A percentile compares a stretch with the other conserved stretches of the same genome.
Evolutionary conservation across 75 land plant genomes (phyloP).

Genomic region (Cupressus sempervirens): DNA sequence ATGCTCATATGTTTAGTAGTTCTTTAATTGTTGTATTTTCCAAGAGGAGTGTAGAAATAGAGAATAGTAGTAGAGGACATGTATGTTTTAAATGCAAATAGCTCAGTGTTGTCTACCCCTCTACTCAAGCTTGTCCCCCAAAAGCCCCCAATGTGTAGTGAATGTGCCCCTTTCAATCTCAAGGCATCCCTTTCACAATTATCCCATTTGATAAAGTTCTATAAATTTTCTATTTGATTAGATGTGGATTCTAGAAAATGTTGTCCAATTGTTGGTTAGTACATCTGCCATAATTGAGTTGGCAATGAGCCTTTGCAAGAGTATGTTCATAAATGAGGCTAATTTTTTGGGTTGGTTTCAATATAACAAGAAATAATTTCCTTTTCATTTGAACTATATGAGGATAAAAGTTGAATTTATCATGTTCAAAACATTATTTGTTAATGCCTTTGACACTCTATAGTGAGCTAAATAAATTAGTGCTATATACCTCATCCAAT

Average conservation of each 20-base stretch:
- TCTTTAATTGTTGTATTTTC: background rate
- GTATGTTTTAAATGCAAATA: constrained; percentile 79
- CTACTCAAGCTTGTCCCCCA: constrained; percentile 75
- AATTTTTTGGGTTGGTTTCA: background rate
- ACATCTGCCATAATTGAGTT: background rate
- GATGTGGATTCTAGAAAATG: background rate
- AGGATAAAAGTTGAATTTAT: no score
- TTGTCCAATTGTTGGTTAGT: background rate
- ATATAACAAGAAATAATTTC: background rate
- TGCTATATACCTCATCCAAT: no score
- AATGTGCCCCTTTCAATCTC: constrained; percentile 93
- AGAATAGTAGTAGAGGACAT: constrained; percentile 89
- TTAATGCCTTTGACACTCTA: no score
- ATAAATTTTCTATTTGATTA: no score
- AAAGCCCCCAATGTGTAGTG: constrained; percentile 91
- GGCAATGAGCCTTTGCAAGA: background rate
- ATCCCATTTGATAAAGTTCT: background rate
- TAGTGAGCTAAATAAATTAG: no score
- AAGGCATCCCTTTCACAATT: constrained; percentile 47
- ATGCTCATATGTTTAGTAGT: background rate
- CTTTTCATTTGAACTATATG: background rate
- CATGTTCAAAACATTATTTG: background rate
- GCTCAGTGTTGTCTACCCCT: constrained; percentile 59
- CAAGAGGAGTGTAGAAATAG: constrained; percentile 95
- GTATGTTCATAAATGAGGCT: background rate